These are phyloP conservation scores for Echinochloa phyllopogon DNA, from an alignment of 176 grass and related monocot genomes.

Conservation along the genomic window DNA sequence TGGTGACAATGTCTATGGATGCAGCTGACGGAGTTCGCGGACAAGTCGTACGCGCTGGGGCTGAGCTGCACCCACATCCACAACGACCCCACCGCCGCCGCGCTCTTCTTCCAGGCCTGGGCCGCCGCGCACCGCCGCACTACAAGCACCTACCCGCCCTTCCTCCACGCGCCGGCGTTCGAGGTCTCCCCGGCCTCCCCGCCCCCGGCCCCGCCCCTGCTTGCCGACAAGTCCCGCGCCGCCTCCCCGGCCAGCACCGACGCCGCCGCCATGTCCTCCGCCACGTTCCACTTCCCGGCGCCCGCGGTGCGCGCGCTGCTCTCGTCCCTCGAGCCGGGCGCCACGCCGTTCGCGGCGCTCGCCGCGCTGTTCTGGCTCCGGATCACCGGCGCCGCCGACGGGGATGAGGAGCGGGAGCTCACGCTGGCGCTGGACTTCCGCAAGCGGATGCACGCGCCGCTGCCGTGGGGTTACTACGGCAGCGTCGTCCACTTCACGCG, in stretches of 20 bases:
- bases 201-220: slow-evolving; percentile 25
- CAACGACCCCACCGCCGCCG: slow-evolving; percentile 72
- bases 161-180: slow-evolving; percentile 71
- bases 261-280: slow-evolving; percentile 49
- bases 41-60: slow-evolving; percentile 72
- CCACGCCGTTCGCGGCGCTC: slow-evolving; percentile 68
- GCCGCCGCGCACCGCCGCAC: slow-evolving; percentile 67
- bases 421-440: slow-evolving; percentile 77
- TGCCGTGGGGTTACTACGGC: slow-evolving; percentile 76
- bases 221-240: slow-evolving; percentile 48
- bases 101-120: slow-evolving; percentile 71
- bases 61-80: slow-evolving; percentile 80
- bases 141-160: slow-evolving; percentile 55
- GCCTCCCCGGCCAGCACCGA: background rate
- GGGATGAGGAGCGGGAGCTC: slow-evolving; percentile 47
- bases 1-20: background rate
- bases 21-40: slow-evolving; percentile 84
- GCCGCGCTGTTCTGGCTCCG: slow-evolving; percentile 80
- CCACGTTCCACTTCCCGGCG: slow-evolving; percentile 75
- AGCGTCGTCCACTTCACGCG: slow-evolving; percentile 64
- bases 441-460: slow-evolving; percentile 74
- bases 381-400: slow-evolving; percentile 23
- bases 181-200: slow-evolving; percentile 20
- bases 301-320: slow-evolving; percentile 49
- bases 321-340: slow-evolving; percentile 35